phyloP scores from a whole-genome alignment of 2,329 filamentous ascomycete genomes.

The Talaromyces sp. region DNA sequence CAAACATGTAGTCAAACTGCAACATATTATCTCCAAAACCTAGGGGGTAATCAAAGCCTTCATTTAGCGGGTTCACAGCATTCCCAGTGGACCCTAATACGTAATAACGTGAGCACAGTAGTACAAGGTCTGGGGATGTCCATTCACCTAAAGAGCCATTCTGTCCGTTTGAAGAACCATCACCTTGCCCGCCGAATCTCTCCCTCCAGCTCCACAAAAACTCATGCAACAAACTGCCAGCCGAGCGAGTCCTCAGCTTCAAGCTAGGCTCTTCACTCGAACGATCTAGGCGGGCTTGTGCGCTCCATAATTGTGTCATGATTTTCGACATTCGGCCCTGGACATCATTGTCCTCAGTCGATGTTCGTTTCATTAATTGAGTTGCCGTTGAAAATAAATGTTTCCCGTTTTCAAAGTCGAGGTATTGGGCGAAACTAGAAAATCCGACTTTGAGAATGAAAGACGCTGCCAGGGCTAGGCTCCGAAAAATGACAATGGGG shows the following conservation, averaged over 20 bases:
- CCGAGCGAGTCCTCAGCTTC: conserved; percentile 11
- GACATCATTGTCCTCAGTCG: conserved; percentile 16
- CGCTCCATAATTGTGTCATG: conserved; percentile 15
- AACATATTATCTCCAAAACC: neutral
- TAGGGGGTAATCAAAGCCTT: neutral
- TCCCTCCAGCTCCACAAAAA: conserved; percentile 16
- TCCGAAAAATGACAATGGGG: neutral
- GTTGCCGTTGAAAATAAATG: conserved; percentile 12
- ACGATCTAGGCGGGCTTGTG: conserved; percentile 6
- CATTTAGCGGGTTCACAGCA: neutral
- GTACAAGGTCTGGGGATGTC: too few relatives aligned
- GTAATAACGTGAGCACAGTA: neutral
- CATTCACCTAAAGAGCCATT: neutral
- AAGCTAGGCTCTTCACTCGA: conserved; percentile 10
- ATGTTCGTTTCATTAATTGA: conserved; percentile 9
- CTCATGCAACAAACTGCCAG: conserved; percentile 15
- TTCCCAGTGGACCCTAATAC: neutral
- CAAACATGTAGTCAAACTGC: conserved; percentile 11
- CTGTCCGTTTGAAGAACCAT: neutral
- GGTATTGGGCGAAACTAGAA: conserved; percentile 5
- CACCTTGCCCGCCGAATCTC: conserved; percentile 12
- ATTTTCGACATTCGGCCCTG: conserved; percentile 14
- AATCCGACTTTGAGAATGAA: conserved; percentile 5
- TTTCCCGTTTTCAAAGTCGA: conserved; percentile 14
- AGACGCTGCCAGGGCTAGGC: neutral